Conservation (phyloP, 2,329 filamentous ascomycete species). For the Cladophialophora psammophila region DNA sequence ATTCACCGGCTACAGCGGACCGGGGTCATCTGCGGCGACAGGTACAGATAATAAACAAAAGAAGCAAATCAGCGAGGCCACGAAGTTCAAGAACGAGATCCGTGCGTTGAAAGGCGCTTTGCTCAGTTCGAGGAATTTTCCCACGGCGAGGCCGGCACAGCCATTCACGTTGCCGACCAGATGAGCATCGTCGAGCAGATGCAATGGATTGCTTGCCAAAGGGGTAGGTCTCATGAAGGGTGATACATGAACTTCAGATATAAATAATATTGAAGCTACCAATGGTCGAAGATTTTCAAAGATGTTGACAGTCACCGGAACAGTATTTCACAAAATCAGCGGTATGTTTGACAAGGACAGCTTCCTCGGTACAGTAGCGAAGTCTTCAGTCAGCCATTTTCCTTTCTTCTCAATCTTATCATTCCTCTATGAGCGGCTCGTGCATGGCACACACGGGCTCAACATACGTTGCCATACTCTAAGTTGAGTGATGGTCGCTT, state of each 20-base stretch:
- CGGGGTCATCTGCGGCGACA: conserved; percentile 41
- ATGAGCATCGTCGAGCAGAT: conserved; percentile 3
- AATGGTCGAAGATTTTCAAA: background rate
- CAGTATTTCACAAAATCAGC: too few relatives aligned
- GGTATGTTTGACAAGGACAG: too few relatives aligned
- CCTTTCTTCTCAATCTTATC: background rate
- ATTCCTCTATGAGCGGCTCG: background rate
- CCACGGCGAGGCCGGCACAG: conserved; percentile 40
- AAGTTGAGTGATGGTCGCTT: background rate
- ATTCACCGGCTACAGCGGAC: conserved; percentile 43
- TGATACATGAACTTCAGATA: too few relatives aligned
- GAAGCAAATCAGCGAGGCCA: conserved; percentile 59
- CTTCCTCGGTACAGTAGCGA: too few relatives aligned
- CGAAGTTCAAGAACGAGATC: conserved; percentile 66
- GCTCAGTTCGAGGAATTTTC: conserved; percentile 69
- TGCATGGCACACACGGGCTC: background rate
- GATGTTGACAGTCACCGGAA: too few relatives aligned
- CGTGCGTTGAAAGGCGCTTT: conserved; percentile 69
- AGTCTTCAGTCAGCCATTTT: too few relatives aligned
- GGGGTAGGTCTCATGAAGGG: background rate
- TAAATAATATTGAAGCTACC: background rate
- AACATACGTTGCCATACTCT: background rate
- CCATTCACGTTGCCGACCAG: conserved; percentile 29
- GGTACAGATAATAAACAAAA: conserved; percentile 41
- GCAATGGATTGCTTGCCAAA: background rate